phyloP scores from a whole-genome alignment of 2,329 filamentous ascomycete species.

The Aspergillus neoniger region DNA sequence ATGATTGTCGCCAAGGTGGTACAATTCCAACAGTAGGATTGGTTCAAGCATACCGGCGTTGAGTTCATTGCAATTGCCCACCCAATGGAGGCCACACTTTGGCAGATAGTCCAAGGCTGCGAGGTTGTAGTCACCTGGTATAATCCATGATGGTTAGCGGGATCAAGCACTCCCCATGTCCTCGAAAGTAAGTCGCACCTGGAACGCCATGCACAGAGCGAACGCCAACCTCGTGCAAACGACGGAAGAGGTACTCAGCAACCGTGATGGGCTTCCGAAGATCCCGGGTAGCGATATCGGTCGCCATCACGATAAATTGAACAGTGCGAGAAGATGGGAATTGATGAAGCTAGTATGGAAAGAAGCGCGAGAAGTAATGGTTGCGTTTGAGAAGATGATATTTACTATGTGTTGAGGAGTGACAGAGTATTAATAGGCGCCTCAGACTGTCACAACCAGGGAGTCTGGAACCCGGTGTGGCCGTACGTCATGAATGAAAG shows the following conservation, averaged over 20 bases:
- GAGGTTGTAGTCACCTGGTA: constrained; percentile 67
- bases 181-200: constrained; percentile 43
- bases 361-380: background rate
- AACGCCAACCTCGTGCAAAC: constrained; percentile 53
- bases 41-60: constrained; percentile 51
- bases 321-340: background rate
- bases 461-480: constrained; percentile 5
- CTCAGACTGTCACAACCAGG: background rate
- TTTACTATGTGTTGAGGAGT: background rate
- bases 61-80: constrained; percentile 64
- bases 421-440: constrained; percentile 9
- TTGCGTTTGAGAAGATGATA: background rate
- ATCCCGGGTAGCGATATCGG: constrained; percentile 47
- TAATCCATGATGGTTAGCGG: background rate
- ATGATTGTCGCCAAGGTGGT: background rate
- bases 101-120: constrained; percentile 60
- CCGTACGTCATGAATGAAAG: constrained; percentile 23
- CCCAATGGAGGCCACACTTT: constrained; percentile 57
- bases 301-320: constrained; percentile 32
- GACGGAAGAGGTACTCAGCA: constrained; percentile 53
- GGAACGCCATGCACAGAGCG: constrained; percentile 55
- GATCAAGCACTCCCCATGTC: background rate
- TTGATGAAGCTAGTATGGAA: background rate
- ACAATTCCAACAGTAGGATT: background rate
- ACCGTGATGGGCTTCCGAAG: constrained; percentile 49